These are phyloP conservation scores for Arthromyces matolae DNA, from an alignment of 768 basidiomycete genomes.

Conservation along the genomic window DNA sequence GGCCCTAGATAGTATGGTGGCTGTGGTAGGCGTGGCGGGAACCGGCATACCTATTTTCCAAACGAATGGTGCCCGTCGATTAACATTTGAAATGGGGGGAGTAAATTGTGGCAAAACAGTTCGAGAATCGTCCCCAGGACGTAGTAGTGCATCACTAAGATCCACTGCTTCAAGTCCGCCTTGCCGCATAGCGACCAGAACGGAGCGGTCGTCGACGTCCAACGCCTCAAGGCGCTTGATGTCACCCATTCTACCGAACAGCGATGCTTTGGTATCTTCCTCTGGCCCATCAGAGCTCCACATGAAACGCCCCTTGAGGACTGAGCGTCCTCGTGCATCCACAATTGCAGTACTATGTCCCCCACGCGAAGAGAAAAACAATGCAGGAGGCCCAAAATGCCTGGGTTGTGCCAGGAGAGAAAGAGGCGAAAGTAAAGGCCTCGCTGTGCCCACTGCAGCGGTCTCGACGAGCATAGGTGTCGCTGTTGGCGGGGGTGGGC, in stretches of 20 bases:
- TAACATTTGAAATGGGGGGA: slow-evolving; percentile 56
- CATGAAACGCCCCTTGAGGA: slow-evolving; percentile 73
- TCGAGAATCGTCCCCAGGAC: slow-evolving; percentile 78
- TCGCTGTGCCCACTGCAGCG: slow-evolving; percentile 30
- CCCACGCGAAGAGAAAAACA: slow-evolving; percentile 87
- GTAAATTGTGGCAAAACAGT: slow-evolving; percentile 67
- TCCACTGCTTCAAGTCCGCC: slow-evolving; percentile 83
- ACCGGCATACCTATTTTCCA: slow-evolving; percentile 82
- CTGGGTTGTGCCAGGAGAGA: slow-evolving; percentile 75
- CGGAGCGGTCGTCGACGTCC: slow-evolving; percentile 68
- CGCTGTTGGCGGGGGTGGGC: slow-evolving; percentile 39
- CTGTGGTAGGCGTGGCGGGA: slow-evolving; percentile 34
- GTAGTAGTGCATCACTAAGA: slow-evolving; percentile 72
- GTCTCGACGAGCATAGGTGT: slow-evolving; percentile 19
- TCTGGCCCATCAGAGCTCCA: slow-evolving; percentile 70
- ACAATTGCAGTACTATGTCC: slow-evolving; percentile 88
- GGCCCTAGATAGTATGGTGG: slow-evolving; percentile 37
- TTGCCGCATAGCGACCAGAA: slow-evolving; percentile 82
- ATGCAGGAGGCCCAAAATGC: slow-evolving; percentile 82
- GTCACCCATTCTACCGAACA: slow-evolving; percentile 63
- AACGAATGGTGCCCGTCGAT: slow-evolving; percentile 69
- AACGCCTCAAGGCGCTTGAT: slow-evolving; percentile 82
- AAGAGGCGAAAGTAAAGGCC: slow-evolving; percentile 65
- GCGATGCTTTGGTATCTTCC: slow-evolving; percentile 35
- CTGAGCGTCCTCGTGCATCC: slow-evolving; percentile 80